Conservation (phyloP, 73 alveolate genomes). For the Paramecium pentaurelia region DNA sequence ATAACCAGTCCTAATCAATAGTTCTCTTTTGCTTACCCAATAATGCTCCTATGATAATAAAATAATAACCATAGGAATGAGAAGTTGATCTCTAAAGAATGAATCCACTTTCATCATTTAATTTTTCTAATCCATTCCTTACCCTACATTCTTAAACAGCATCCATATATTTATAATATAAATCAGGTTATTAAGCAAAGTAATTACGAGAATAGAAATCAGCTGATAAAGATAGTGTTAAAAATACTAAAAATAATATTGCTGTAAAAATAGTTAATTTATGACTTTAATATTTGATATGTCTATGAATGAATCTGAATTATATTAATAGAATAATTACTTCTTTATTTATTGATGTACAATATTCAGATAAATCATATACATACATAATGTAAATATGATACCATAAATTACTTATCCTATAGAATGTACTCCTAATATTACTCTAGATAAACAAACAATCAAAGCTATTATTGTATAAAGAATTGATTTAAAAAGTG, state of each 20-base stretch:
- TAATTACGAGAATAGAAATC: not conserved
- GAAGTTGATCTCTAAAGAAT: not conserved
- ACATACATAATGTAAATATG: not conserved
- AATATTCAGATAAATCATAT: not conserved
- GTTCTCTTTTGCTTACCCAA: not conserved
- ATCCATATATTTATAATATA: constrained; percentile 1
- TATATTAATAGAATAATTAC: not conserved
- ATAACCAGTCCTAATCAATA: not conserved
- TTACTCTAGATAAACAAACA: not conserved
- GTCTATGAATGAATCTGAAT: not conserved
- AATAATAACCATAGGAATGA: not conserved
- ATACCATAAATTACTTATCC: not conserved
- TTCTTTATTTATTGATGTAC: not conserved
- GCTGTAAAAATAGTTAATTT: not conserved
- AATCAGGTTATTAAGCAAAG: not conserved
- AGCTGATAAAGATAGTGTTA: not conserved
- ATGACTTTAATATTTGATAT: not conserved
- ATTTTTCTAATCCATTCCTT: not conserved
- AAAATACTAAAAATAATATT: not conserved
- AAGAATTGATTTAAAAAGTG: not conserved
- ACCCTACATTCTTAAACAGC: not conserved
- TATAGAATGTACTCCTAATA: not conserved
- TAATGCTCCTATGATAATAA: not conserved
- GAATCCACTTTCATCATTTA: not conserved
- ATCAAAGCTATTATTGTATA: not conserved